Conservation (phyloP, 208 protist species). For the Borovskyia barvae region DNA sequence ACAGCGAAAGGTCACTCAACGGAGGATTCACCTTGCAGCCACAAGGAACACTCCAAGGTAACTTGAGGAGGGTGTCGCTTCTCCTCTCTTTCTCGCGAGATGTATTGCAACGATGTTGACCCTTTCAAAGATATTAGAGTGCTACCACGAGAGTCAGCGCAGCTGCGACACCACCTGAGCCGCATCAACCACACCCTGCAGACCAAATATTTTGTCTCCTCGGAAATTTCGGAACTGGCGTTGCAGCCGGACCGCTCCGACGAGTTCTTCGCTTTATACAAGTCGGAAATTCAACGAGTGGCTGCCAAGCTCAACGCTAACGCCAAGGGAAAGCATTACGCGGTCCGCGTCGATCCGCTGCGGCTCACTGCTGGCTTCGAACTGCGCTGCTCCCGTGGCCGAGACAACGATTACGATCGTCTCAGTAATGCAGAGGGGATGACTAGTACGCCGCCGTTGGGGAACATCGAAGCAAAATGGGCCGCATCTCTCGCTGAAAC, state of each 20-base stretch:
- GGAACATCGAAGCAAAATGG: constrained; percentile 16
- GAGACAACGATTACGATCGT: no score
- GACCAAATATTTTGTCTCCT: constrained; percentile 56
- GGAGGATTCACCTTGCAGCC: no score
- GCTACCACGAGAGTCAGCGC: constrained; percentile 52
- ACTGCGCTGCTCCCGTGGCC: no score
- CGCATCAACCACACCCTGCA: constrained; percentile 76
- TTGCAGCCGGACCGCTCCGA: constrained; percentile 57
- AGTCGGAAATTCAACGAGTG: constrained; percentile 55
- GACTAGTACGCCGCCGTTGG: not conserved
- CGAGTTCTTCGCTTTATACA: constrained; percentile 71
- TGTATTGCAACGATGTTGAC: constrained; percentile 35
- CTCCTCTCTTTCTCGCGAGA: not conserved
- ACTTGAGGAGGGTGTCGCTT: no score
- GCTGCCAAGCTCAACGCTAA: constrained; percentile 55
- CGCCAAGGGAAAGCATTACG: constrained; percentile 50
- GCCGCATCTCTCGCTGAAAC: constrained; percentile 19
- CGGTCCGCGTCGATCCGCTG: constrained; percentile 60
- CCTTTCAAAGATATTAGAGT: constrained; percentile 73
- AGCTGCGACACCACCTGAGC: constrained; percentile 59
- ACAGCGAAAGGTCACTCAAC: no score
- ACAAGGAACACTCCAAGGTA: no score
- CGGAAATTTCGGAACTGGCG: constrained; percentile 61
- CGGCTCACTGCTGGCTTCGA: constrained; percentile 54
- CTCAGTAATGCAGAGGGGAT: no score